Evolutionary conservation across 805 yeast species (phyloP).

Genomic region (Candida manassasensis): DNA sequence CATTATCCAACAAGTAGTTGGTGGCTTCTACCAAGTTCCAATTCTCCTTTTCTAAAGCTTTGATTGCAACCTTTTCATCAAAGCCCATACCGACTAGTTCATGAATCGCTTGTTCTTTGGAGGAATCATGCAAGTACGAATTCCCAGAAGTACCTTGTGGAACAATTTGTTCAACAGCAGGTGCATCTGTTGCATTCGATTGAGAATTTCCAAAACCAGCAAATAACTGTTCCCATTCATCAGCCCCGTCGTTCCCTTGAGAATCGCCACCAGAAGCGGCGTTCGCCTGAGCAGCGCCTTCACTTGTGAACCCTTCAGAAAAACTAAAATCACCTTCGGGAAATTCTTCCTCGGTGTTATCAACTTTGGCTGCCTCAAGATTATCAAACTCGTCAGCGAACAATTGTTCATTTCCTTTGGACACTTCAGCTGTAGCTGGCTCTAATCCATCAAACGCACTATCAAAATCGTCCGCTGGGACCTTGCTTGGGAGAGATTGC

Average conservation of each 20-base stretch:
- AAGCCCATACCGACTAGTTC: slow-evolving; percentile 92
- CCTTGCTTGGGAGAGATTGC: slow-evolving; percentile 4
- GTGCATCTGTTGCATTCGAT: slow-evolving; percentile 5
- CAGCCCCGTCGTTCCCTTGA: slow-evolving; percentile 33
- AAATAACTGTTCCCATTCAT: slow-evolving; percentile 93
- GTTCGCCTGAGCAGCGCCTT: slow-evolving; percentile 23
- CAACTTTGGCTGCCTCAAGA: slow-evolving; percentile 32
- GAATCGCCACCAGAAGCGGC: slow-evolving; percentile 19
- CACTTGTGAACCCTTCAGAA: slow-evolving; percentile 27
- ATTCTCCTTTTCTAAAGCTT: slow-evolving; percentile 62
- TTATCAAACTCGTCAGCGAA: slow-evolving; percentile 38
- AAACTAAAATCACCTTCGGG: slow-evolving; percentile 20
- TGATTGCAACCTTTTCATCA: slow-evolving; percentile 54
- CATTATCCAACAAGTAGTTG: slow-evolving; percentile 71
- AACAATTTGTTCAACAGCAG: not conserved
- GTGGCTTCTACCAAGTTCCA: slow-evolving; percentile 88
- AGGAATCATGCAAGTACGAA: not conserved
- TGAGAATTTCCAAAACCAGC: slow-evolving; percentile 71
- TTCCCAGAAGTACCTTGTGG: not conserved
- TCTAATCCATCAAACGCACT: slow-evolving; percentile 34
- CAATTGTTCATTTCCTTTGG: slow-evolving; percentile 24
- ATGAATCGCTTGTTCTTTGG: slow-evolving; percentile 54
- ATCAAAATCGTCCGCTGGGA: slow-evolving; percentile 26
- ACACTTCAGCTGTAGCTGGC: slow-evolving; percentile 24
- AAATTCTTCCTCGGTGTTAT: slow-evolving; percentile 24